Base-by-base conservation (phyloP, 2,329 filamentous ascomycete genomes). In the Volutella citrinella region DNA sequence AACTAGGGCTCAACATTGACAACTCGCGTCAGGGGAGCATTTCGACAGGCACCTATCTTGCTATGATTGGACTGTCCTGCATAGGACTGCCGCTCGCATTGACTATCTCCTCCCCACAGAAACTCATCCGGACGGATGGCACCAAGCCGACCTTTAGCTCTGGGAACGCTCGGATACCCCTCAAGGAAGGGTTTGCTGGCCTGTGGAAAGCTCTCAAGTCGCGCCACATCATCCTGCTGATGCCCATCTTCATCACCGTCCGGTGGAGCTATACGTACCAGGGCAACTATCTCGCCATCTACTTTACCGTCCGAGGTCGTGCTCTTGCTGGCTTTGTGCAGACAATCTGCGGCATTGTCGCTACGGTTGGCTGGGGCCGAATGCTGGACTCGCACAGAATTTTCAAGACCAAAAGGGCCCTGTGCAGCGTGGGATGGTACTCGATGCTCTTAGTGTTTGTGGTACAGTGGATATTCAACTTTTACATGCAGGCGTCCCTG, bases 401-500 rank as follows among this genome's bases (percentile, higher is more conserved):
- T 8, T 19, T 29, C 27, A 29, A 29, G 27, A n/a, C 27, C 17
- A 29, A 19, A 19, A 7, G 17, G 16, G 17, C 17, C 8, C n/a
- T 29, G 16, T 29, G 27, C 16, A 19, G 13, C 16, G 16, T 29
- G 6, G 27, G 27, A 19, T 29, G 27, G 27, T 29, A 29, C 13
- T 29, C 27, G 10, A 29, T 29, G 27, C 27, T 29, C 5, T 6
- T 29, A 3, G 27, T 29, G 9, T 29, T 29, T 19, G 27, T 29
- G 16, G 27, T 29, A 19, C 27, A 29, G 17, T 29, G 27, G 27
- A 29, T 29, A 16, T 29, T 29, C 27, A 29, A 29, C 27, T 29
- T 29, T 13, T 29, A 29, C 27, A 29, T 29, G 27, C 27, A 29
- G 9, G 27, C 27, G 7, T 5, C 7, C 9, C 27, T 29, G 12